phyloP scores from a whole-genome alignment of 305 asterid species.

The Fraxinus floribunda region DNA sequence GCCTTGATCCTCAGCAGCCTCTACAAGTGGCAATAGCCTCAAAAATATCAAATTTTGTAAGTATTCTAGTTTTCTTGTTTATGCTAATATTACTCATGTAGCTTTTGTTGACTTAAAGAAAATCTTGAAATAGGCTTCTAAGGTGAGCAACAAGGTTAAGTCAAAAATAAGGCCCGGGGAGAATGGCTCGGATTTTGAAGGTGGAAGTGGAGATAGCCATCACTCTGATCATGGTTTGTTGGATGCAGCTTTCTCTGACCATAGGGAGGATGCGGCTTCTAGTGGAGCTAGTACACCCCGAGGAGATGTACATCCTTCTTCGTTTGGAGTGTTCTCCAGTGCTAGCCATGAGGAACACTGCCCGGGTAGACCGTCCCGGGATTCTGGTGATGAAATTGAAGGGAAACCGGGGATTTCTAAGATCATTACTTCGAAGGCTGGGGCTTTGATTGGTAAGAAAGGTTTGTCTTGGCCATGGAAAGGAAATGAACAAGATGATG shows the following conservation, averaged over 20 bases:
- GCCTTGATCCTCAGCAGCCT: constrained; percentile 57
- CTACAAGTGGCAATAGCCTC: constrained; percentile 51
- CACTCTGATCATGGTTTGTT: constrained; percentile 41
- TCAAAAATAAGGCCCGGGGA: constrained; percentile 63
- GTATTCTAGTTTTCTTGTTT: constrained; percentile 16
- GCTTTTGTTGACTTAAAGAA: constrained; percentile 25
- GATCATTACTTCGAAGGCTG: constrained; percentile 69
- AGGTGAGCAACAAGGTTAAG: constrained; percentile 70
- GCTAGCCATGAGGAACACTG: constrained; percentile 45
- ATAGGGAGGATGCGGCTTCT: constrained; percentile 61
- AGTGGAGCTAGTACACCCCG: constrained; percentile 83
- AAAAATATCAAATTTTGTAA: constrained; percentile 42
- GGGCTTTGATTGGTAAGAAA: constrained; percentile 75
- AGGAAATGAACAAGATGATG: constrained; percentile 61
- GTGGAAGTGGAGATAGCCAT: constrained; percentile 58
- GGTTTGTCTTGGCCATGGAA: constrained; percentile 90
- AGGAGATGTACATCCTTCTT: constrained; percentile 64
- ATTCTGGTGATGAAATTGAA: constrained; percentile 71
- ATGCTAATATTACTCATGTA: constrained; percentile 7
- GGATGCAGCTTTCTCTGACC: constrained; percentile 45
- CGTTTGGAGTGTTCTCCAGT: constrained; percentile 64
- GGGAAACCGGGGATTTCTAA: constrained; percentile 60
- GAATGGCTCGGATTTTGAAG: constrained; percentile 49
- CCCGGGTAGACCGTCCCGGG: constrained; percentile 43
- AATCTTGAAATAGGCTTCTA: constrained; percentile 53